Percentiles rank a stretch among this genome's conserved stretches.
These are phyloP conservation scores for Penicillium sumatraense DNA, from an alignment of 2,329 filamentous ascomycete species.

Conservation along the genomic window DNA sequence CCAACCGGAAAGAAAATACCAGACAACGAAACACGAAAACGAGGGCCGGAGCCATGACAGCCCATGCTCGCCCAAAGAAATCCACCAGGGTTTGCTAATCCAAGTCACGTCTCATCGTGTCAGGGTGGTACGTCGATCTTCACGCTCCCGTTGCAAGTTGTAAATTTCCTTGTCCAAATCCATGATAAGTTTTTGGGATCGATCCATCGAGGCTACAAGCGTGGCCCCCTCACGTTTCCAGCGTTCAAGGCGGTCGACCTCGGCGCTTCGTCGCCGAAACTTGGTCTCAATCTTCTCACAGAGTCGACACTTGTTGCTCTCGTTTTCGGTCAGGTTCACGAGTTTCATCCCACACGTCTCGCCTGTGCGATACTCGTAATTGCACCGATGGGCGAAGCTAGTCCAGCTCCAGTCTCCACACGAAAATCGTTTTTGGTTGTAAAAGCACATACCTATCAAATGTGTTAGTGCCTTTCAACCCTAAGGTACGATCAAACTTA, in stretches of 20 bases:
- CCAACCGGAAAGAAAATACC: slow-evolving; percentile 18
- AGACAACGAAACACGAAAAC: slow-evolving; percentile 14
- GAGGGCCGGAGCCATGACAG: slow-evolving; percentile 22
- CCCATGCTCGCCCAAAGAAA: slow-evolving; percentile 17
- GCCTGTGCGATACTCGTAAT: slow-evolving; percentile 91
- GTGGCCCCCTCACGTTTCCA: slow-evolving; percentile 74
- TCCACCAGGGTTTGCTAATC: slow-evolving; percentile 12
- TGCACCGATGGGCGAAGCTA: slow-evolving; percentile 89
- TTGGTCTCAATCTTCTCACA: slow-evolving; percentile 92
- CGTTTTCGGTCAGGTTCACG: slow-evolving; percentile 72
- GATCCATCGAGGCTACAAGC: slow-evolving; percentile 65
- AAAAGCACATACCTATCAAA: slow-evolving; percentile 81
- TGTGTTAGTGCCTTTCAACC: slow-evolving; percentile 33
- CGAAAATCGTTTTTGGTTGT: slow-evolving; percentile 81
- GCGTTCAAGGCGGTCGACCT: slow-evolving; percentile 73
- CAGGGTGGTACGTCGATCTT: slow-evolving; percentile 40
- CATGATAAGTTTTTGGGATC: slow-evolving; percentile 73
- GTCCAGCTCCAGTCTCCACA: slow-evolving; percentile 97
- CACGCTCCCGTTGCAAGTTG: slow-evolving; percentile 64
- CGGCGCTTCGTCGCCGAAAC: slow-evolving; percentile 72
- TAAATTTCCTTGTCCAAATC: slow-evolving; percentile 71
- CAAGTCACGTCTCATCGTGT: slow-evolving; percentile 24
- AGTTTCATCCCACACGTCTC: slow-evolving; percentile 96
- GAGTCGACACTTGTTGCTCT: slow-evolving; percentile 73
- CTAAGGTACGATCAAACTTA: slow-evolving; percentile 36